phyloP scores from a whole-genome alignment of 2,329 filamentous ascomycete species.

The Nectriaceae sp. region DNA sequence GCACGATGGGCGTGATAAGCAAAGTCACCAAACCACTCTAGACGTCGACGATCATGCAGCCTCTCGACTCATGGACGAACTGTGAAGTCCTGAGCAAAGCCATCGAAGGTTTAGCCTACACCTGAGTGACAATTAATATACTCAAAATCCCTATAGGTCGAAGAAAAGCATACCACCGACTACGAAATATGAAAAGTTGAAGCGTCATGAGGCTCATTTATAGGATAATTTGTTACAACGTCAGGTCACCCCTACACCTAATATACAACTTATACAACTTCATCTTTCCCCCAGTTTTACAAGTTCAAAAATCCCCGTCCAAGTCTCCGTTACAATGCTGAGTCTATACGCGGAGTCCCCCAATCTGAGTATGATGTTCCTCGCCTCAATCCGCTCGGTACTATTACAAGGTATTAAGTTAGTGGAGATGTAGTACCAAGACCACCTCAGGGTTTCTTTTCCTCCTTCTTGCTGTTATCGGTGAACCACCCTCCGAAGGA shows the following conservation, averaged over 20 bases:
- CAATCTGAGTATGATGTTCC: conserved; percentile 9
- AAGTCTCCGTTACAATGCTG: conserved; percentile 12
- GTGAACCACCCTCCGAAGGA: conserved; percentile 53
- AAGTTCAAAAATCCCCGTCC: conserved; percentile 10
- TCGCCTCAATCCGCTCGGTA: conserved; percentile 14
- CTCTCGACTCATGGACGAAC: too few species aligned
- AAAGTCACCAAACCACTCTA: too few species aligned
- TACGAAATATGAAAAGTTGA: too few species aligned
- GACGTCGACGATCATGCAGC: too few species aligned
- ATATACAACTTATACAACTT: conserved; percentile 15
- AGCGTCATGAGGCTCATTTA: too few species aligned
- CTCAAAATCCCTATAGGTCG: too few species aligned
- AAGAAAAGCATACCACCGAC: too few species aligned
- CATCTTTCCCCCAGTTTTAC: conserved; percentile 5
- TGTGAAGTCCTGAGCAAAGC: too few species aligned
- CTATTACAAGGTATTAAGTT: conserved; percentile 33
- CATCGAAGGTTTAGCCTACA: too few species aligned
- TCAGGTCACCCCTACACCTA: conserved; percentile 14
- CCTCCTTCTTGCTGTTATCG: conserved; percentile 14
- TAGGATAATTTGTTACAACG: conserved; percentile 11
- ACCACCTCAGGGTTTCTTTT: conserved; percentile 26
- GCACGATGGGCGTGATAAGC: too few species aligned
- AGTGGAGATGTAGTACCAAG: conserved; percentile 29
- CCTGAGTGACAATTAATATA: too few species aligned
- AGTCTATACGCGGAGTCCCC: conserved; percentile 19